Evolutionary conservation across 352 stramenopile species (phyloP), one percentile per base, ranked within the genome.

Genomic region (Phytophthora cryptogea): DNA sequence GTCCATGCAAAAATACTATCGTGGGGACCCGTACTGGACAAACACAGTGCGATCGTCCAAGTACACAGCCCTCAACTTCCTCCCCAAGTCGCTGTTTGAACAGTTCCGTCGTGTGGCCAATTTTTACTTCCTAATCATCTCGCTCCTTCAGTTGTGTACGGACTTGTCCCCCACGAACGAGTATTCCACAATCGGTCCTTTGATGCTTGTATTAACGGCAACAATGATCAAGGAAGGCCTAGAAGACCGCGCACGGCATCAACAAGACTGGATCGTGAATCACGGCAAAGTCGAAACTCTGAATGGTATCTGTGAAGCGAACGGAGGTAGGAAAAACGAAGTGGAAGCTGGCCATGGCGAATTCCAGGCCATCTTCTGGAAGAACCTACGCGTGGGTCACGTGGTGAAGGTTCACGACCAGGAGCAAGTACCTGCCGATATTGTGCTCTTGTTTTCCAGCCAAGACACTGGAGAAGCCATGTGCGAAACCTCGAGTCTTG

Each of bases 101-200:
- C 96, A 99, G 76, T 98, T 99, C 74, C 88, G 95, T 30, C 84
- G 93, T 32, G 88, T 98, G 59, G 95, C 92, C 7, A 99, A 99
- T 62, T 89, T 98, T 55, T 99, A 98, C 75, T 99, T 99, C 57
- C 74, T 98, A 20, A 78, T 97, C 63, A 97, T 99, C 42, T 97
- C 94, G 7, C 61, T 96, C 26, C 82, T 99, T 33, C 97, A 98
- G 78, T 73, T 97, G 8, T 80, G 93, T 26, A 97, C 94, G 16
- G 76, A 90, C 27, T 56, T 95, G 40, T 95, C 86, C 16, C 88
- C 88, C 5, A 95, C 88, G 28, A 95, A 94, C 55, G 79, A 92
- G 54, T 95, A 94, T 68, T 94, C 88, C 48, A 96, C 88, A 0
- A 75, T 96, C 28, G 80, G 80, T 0, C 88, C 88, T 9, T 76